These are phyloP conservation scores for Backusella psychrophila DNA, from an alignment of 192 early-diverging fungal genomes.

Conservation along the genomic window DNA sequence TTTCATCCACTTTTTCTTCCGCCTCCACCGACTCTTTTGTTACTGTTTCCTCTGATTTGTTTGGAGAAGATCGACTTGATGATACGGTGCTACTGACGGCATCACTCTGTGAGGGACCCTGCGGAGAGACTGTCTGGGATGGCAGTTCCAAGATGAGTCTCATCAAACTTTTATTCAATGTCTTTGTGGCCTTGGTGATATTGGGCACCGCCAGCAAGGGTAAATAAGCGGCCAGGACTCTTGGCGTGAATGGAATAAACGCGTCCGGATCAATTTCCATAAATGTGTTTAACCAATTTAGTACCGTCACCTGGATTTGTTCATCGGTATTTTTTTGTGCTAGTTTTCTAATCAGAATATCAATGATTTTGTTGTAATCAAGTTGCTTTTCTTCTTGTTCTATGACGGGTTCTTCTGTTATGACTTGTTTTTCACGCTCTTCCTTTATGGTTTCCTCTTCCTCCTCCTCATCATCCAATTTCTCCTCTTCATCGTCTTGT, in stretches of 20 bases:
- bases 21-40: background rate
- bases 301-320: conserved; percentile 89
- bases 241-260: conserved; percentile 80
- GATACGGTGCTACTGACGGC: background rate
- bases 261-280: conserved; percentile 77
- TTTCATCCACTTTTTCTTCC: conserved; percentile 10
- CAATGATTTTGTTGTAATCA: conserved; percentile 56
- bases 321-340: conserved; percentile 56
- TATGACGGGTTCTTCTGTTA: background rate
- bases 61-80: background rate
- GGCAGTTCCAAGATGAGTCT: conserved; percentile 69
- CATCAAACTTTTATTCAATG: conserved; percentile 74
- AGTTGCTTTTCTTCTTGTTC: background rate
- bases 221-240: conserved; percentile 77
- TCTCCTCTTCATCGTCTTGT: background rate
- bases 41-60: background rate
- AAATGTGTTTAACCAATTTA: conserved; percentile 92
- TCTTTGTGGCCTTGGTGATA: conserved; percentile 61
- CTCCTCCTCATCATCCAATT: background rate
- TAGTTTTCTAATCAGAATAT: conserved; percentile 83
- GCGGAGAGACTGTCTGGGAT: conserved; percentile 20
- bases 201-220: conserved; percentile 83
- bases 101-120: background rate
- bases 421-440: background rate
- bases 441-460: background rate